Percentiles rank a stretch among this genome's conserved stretches.
These are phyloP conservation scores for Kazachstania sp. DNA, from an alignment of 1,139 yeast genomes.

Conservation along the genomic window DNA sequence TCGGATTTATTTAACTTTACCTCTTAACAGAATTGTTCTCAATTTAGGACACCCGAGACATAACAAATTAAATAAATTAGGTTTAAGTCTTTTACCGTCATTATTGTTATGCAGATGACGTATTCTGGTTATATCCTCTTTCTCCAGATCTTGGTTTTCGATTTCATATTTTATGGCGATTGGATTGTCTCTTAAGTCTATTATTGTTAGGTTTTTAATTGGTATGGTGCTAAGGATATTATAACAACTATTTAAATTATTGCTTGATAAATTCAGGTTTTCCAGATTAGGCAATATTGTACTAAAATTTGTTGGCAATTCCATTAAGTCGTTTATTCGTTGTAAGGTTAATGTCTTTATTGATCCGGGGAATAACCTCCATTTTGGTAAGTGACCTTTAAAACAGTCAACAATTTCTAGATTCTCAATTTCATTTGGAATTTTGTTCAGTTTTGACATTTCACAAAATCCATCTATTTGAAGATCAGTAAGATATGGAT, in stretches of 20 bases:
- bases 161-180: slow-evolving; percentile 4
- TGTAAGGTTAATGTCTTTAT: slow-evolving; percentile 4
- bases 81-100: background rate
- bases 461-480: slow-evolving; percentile 7
- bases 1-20: background rate
- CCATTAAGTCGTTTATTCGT: slow-evolving; percentile 4
- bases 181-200: slow-evolving; percentile 5
- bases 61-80: slow-evolving; percentile 1
- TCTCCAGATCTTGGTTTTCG: background rate
- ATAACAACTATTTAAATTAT: slow-evolving; percentile 5
- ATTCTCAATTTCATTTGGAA: slow-evolving; percentile 1
- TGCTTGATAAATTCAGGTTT: slow-evolving; percentile 4
- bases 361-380: slow-evolving; percentile 4
- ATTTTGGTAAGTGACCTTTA: slow-evolving; percentile 3
- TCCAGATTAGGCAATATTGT: slow-evolving; percentile 3
- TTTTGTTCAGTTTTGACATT: background rate
- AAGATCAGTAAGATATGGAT: background rate
- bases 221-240: slow-evolving; percentile 4
- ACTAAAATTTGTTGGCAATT: slow-evolving; percentile 6
- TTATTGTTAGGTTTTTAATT: background rate
- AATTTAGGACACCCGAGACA: slow-evolving; percentile 1
- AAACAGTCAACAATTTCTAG: slow-evolving; percentile 3
- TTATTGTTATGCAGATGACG: background rate
- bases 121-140: background rate
- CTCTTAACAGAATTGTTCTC: slow-evolving; percentile 1